Base-by-base conservation (phyloP, 768 basidiomycete species). In the Boletus sp. region DNA sequence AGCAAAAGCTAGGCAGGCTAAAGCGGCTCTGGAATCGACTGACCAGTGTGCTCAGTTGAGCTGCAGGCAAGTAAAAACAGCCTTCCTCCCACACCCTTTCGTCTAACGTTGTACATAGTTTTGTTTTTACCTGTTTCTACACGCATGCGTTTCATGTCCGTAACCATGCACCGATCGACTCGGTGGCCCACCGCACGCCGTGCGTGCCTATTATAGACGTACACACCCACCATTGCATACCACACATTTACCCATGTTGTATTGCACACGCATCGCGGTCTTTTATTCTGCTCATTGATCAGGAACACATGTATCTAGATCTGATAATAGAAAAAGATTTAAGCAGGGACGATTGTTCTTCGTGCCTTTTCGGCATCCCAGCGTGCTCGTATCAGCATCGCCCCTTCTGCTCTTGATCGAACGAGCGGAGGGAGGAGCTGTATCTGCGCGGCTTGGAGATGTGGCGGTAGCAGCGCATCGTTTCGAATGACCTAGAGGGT, bases 401-500 rank as follows among this genome's bases (percentile, higher is more conserved):
- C 78, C 14, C 91, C 90, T 65, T 91, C 87, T 29, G 80, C 75
- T 69, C 82, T 82, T 42, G 89, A 83, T 37, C 82, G 83, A 37
- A 90, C 72, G 1, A 83, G 71, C 10, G 87, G 80, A 4, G 81
- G 68, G 20, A 82, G 68, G 35, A 86, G 69, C 58, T 86, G 86
- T 63, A 83, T 68, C 47, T 84, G 83, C 9, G 82, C 82, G 2
- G 87, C 86, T 69, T 89, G 80, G 45, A 86, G 66, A 56, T 86
- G 81, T 47, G 84, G 78, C 28, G 83, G 80, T 29, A 87, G 59
- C 14, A 79, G 59, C 11, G 78, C 76, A 57, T 97, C 94, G 49
- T 86, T 95, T 58, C 94, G 90, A 59, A 97, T 96, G 33, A 96
- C 94, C 94, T 95, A 54, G 42, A 48, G 35, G 15, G 54, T 20